These are phyloP conservation scores for Debaryomyces tyrocola DNA, from an alignment of 805 yeast species.

Conservation along the genomic window DNA sequence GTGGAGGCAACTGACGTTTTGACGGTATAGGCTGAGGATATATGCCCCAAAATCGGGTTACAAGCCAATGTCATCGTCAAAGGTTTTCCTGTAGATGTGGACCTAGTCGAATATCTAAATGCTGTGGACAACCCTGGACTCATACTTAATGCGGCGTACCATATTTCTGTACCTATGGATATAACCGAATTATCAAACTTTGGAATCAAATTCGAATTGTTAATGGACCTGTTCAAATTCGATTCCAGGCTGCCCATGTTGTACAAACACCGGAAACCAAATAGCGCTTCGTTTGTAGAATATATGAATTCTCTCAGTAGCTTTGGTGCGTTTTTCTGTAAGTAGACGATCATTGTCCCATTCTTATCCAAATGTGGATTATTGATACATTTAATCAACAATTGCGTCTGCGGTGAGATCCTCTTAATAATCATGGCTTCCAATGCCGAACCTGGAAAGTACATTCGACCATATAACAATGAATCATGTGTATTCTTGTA, in stretches of 20 bases:
- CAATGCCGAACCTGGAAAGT: slow-evolving; percentile 79
- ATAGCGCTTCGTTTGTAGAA: slow-evolving; percentile 78
- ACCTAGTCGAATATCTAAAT: slow-evolving; percentile 77
- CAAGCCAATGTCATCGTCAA: slow-evolving; percentile 81
- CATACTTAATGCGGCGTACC: slow-evolving; percentile 82
- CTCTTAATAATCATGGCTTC: slow-evolving; percentile 84
- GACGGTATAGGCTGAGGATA: slow-evolving; percentile 84
- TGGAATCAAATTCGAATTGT: slow-evolving; percentile 41
- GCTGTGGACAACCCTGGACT: slow-evolving; percentile 91
- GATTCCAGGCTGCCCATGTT: slow-evolving; percentile 46
- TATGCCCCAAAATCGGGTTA: slow-evolving; percentile 88
- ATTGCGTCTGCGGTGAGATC: slow-evolving; percentile 57
- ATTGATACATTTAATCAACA: slow-evolving; percentile 74
- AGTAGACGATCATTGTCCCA: slow-evolving; percentile 62
- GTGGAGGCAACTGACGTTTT: slow-evolving; percentile 74
- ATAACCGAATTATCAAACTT: slow-evolving; percentile 61
- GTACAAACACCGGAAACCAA: slow-evolving; percentile 80
- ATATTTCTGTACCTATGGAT: slow-evolving; percentile 80
- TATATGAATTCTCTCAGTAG: slow-evolving; percentile 72
- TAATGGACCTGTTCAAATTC: slow-evolving; percentile 27
- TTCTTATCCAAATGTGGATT: slow-evolving; percentile 55
- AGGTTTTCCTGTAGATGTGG: slow-evolving; percentile 87
- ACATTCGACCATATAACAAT: slow-evolving; percentile 80
- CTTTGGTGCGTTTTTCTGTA: slow-evolving; percentile 65
- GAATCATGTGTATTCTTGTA: slow-evolving; percentile 26